phyloP scores from a whole-genome alignment of 495 filamentous ascomycete species.

The Xylaria acuta region DNA sequence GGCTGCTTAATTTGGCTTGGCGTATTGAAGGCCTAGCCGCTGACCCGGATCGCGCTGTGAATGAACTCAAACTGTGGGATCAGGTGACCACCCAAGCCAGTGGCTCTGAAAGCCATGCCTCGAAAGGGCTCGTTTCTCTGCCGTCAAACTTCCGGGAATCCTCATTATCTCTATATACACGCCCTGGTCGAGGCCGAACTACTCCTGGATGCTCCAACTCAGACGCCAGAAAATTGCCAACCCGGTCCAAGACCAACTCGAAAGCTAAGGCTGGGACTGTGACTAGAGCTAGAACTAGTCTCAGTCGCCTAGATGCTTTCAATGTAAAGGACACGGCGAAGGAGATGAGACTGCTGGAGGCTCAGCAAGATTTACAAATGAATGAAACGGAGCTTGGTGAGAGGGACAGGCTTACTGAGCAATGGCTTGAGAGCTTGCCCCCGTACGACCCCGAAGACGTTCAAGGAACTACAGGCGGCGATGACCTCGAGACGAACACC shows the following conservation, averaged over 20 bases:
- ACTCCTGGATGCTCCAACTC: neutral
- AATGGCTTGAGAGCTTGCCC: conserved; percentile 13
- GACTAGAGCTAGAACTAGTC: neutral
- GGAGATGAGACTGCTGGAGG: conserved; percentile 6
- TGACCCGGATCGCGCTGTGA: neutral
- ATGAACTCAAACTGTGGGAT: neutral
- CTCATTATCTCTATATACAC: neutral
- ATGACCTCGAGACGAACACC: neutral
- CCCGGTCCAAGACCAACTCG: neutral
- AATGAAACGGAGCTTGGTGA: neutral
- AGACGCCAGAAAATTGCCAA: no score
- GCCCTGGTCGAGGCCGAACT: neutral
- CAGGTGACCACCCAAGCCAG: neutral
- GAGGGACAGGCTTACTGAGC: conserved; percentile 7
- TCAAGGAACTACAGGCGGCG: neutral
- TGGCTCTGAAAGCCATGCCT: neutral
- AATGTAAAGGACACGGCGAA: neutral
- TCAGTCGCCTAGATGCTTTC: neutral
- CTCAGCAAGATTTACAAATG: neutral
- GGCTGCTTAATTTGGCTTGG: conserved; percentile 20
- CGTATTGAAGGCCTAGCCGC: conserved; percentile 19
- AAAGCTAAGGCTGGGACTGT: neutral
- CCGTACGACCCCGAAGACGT: neutral
- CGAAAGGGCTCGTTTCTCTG: neutral
- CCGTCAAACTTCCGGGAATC: conserved; percentile 5